Percentiles rank a stretch among this genome's conserved stretches.
Evolutionary conservation across 768 basidiomycete genomes (phyloP).

Genomic region (Roridomyces roridus): DNA sequence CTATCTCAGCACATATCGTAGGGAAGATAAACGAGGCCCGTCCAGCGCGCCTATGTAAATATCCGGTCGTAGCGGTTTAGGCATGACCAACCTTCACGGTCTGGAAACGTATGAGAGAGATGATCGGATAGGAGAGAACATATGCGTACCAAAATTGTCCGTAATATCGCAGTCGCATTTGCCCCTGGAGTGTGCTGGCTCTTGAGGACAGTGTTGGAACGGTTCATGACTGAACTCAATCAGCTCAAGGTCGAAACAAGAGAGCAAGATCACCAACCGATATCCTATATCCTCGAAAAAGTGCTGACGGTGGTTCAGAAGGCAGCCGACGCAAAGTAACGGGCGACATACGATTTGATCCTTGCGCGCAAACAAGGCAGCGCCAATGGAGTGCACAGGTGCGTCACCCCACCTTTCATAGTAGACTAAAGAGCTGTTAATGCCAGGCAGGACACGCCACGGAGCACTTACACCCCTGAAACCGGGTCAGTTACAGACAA

Average conservation of each 20-base stretch:
- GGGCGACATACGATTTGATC: conserved; percentile 34
- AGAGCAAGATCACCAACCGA: conserved; percentile 32
- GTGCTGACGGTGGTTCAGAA: conserved; percentile 45
- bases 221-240: conserved; percentile 37
- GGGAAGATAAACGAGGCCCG: neutral
- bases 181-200: conserved; percentile 53
- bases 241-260: too few relatives aligned
- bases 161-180: conserved; percentile 67
- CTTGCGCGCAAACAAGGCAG: conserved; percentile 49
- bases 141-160: conserved; percentile 55
- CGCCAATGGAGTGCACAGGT: conserved; percentile 64
- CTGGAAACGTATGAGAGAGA: conserved; percentile 21
- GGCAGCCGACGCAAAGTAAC: neutral
- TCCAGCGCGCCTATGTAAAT: conserved; percentile 33
- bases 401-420: conserved; percentile 51
- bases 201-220: conserved; percentile 35
- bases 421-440: too few relatives aligned
- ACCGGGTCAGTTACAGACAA: too few relatives aligned
- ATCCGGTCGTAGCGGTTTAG: conserved; percentile 58
- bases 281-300: conserved; percentile 67
- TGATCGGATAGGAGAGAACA: neutral
- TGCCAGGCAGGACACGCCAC: too few relatives aligned
- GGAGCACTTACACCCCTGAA: too few relatives aligned
- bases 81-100: conserved; percentile 72
- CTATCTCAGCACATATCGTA: neutral